Evolutionary conservation across 805 yeast genomes (phyloP).

Genomic region (Candida parachauliodes): DNA sequence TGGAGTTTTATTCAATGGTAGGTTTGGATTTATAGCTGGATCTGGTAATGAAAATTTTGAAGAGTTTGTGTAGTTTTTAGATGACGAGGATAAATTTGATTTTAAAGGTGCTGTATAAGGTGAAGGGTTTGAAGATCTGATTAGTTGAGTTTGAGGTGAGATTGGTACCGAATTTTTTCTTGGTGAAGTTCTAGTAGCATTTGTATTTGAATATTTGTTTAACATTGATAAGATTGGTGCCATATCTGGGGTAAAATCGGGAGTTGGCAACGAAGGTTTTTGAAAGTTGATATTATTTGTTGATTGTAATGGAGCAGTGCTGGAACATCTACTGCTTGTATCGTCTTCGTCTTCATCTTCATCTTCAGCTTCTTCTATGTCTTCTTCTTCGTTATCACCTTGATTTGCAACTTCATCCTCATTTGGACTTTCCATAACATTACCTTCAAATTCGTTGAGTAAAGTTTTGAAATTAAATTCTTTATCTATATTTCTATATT

Average conservation of each 20-base stretch:
- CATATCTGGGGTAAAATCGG: slow-evolving; percentile 37
- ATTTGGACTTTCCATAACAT: slow-evolving; percentile 5
- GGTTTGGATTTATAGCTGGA: slow-evolving; percentile 27
- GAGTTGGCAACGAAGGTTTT: slow-evolving; percentile 24
- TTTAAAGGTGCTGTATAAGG: slow-evolving; percentile 27
- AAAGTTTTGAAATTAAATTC: slow-evolving; percentile 50
- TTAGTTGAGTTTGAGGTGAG: slow-evolving; percentile 18
- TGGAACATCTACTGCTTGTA: slow-evolving; percentile 1
- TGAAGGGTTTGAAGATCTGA: slow-evolving; percentile 13
- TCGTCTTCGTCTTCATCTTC: slow-evolving; percentile 8
- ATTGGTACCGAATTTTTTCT: slow-evolving; percentile 15
- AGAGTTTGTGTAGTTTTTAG: slow-evolving; percentile 3
- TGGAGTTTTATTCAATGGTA: slow-evolving; percentile 21
- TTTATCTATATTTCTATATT: slow-evolving; percentile 54
- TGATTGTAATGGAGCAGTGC: slow-evolving; percentile 1
- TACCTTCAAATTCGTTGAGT: slow-evolving; percentile 7
- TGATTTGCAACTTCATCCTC: slow-evolving; percentile 3
- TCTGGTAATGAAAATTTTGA: slow-evolving; percentile 34
- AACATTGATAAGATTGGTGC: slow-evolving; percentile 30
- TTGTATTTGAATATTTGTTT: slow-evolving; percentile 17
- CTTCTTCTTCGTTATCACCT: slow-evolving; percentile 10
- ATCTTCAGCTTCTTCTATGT: slow-evolving; percentile 8
- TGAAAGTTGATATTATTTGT: background rate
- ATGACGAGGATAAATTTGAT: slow-evolving; percentile 11
- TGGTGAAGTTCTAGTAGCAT: background rate